phyloP scores from a whole-genome alignment of 2,329 filamentous ascomycete genomes.

The Trichoderma sp. region DNA sequence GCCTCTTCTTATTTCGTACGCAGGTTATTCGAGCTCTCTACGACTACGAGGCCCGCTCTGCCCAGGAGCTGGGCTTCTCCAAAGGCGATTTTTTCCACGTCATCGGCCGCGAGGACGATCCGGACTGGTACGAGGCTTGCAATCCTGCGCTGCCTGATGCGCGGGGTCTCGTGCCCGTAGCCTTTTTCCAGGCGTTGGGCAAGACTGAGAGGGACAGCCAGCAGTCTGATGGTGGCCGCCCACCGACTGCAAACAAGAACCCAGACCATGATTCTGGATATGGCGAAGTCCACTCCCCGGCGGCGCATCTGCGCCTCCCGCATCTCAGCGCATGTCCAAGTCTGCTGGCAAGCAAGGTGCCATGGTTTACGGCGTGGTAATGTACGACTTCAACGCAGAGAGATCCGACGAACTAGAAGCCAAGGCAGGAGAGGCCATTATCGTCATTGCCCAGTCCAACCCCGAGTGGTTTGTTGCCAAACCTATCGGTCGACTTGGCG shows the following conservation, averaged over 20 bases:
- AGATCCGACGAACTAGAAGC: slow-evolving; percentile 94
- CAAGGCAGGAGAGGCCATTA: slow-evolving; percentile 93
- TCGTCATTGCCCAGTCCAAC: slow-evolving; percentile 97
- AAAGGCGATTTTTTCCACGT: slow-evolving; percentile 98
- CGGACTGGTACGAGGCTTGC: slow-evolving; percentile 97
- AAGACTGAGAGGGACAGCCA: slow-evolving; percentile 90
- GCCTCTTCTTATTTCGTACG: neutral
- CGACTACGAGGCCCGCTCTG: slow-evolving; percentile 78
- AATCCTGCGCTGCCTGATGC: slow-evolving; percentile 87
- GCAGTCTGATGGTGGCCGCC: slow-evolving; percentile 60
- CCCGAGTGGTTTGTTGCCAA: slow-evolving; percentile 99
- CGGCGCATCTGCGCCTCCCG: slow-evolving; percentile 25
- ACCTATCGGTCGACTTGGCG: slow-evolving; percentile 95
- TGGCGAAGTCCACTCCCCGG: slow-evolving; percentile 34
- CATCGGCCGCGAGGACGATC: slow-evolving; percentile 90
- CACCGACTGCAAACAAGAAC: slow-evolving; percentile 53
- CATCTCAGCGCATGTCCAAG: slow-evolving; percentile 52
- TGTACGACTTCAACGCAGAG: slow-evolving; percentile 96
- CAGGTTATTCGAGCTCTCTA: slow-evolving; percentile 97
- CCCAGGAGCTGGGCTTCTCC: slow-evolving; percentile 84
- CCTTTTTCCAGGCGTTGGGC: slow-evolving; percentile 89
- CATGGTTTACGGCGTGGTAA: slow-evolving; percentile 95
- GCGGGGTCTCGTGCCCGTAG: slow-evolving; percentile 87
- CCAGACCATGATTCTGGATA: slow-evolving; percentile 92
- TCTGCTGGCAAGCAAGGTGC: slow-evolving; percentile 61